Evolutionary conservation across 1,284 basidiomycete genomes (phyloP).

Genomic region (Cronartium ribicola): DNA sequence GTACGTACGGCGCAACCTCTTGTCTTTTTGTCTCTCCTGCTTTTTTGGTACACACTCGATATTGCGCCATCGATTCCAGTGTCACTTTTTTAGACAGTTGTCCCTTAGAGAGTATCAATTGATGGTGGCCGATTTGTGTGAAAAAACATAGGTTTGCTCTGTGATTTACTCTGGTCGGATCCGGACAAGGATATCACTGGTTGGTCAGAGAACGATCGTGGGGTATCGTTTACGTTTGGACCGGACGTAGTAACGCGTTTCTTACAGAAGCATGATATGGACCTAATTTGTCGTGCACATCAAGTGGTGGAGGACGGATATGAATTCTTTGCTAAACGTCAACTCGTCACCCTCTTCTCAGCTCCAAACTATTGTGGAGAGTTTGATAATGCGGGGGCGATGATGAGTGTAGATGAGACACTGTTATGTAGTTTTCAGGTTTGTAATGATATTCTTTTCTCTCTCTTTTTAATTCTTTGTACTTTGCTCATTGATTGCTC

Average conservation of each 20-base stretch:
- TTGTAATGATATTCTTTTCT: constrained; percentile 58
- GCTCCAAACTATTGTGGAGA: constrained; percentile 93
- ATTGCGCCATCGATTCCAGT: constrained; percentile 29
- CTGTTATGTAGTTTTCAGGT: constrained; percentile 97
- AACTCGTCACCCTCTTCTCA: constrained; percentile 93
- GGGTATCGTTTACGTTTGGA: constrained; percentile 97
- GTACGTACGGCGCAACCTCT: constrained; percentile 55
- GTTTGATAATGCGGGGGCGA: constrained; percentile 97
- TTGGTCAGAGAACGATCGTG: constrained; percentile 98
- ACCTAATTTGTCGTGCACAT: constrained; percentile 96
- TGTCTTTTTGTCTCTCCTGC: constrained; percentile 12
- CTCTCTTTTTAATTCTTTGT: constrained; percentile 11
- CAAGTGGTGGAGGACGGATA: constrained; percentile 99
- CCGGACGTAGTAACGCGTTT: constrained; percentile 96
- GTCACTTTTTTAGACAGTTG: background rate
- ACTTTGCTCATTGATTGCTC: background rate
- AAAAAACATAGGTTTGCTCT: constrained; percentile 69
- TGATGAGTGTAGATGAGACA: constrained; percentile 99
- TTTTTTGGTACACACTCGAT: background rate
- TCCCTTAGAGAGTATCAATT: constrained; percentile 14
- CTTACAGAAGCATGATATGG: constrained; percentile 99
- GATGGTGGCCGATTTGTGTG: constrained; percentile 27
- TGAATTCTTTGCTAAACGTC: constrained; percentile 97
- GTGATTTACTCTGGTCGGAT: constrained; percentile 97
- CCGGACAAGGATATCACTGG: constrained; percentile 99